phyloP scores from a whole-genome alignment of 805 yeast genomes.

The Ogataea trehaloabstinens region DNA sequence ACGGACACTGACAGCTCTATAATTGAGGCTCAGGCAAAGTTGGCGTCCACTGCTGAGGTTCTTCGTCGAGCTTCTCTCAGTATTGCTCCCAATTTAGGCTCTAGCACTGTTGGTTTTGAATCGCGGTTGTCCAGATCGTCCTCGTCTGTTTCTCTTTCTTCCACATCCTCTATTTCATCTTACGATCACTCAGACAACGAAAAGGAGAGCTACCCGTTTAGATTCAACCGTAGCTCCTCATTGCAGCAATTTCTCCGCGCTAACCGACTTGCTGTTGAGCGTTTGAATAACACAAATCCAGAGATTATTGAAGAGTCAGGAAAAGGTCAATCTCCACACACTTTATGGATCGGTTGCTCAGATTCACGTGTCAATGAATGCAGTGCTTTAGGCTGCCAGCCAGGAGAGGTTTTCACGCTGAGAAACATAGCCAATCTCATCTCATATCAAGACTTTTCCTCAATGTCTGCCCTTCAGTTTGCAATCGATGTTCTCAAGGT shows the following conservation, averaged over 20 bases:
- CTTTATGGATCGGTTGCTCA: constrained; percentile 91
- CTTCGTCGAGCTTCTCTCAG: background rate
- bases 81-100: background rate
- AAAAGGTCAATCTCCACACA: constrained; percentile 87
- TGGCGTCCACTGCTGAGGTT: constrained; percentile 1
- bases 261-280: constrained; percentile 46
- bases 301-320: constrained; percentile 62
- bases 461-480: constrained; percentile 79
- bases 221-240: constrained; percentile 46
- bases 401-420: constrained; percentile 89
- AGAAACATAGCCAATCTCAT: constrained; percentile 85
- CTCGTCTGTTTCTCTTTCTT: background rate
- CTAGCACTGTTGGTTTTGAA: background rate
- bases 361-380: constrained; percentile 88
- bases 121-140: background rate
- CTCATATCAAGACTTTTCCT: constrained; percentile 65
- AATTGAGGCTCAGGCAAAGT: constrained; percentile 1
- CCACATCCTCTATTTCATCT: constrained; percentile 8
- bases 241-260: constrained; percentile 47
- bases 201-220: constrained; percentile 33
- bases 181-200: constrained; percentile 2
- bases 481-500: constrained; percentile 85
- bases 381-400: constrained; percentile 68
- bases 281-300: constrained; percentile 49
- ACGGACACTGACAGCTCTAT: background rate